These are phyloP conservation scores for Saccharomycopsis phalli DNA, from an alignment of 1,139 yeast genomes.

Conservation along the genomic window DNA sequence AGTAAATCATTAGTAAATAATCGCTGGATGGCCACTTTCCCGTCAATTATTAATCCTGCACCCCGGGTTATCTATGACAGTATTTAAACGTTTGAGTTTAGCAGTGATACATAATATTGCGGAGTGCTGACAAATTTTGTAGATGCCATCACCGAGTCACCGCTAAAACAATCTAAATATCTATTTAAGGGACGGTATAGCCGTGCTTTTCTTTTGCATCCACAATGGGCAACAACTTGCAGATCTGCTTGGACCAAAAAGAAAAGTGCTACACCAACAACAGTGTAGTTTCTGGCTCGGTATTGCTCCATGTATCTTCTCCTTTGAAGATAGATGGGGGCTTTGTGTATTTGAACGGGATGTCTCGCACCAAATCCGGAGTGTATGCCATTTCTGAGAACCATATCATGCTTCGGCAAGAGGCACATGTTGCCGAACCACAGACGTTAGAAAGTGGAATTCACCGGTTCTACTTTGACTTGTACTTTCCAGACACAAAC, in stretches of 20 bases:
- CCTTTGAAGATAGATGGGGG: background rate
- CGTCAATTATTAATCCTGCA: too few relatives aligned
- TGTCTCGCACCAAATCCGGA: background rate
- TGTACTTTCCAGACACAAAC: background rate
- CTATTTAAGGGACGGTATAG: too few relatives aligned
- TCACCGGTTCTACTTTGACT: background rate
- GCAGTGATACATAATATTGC: too few relatives aligned
- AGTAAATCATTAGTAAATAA: too few relatives aligned
- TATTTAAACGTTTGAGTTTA: too few relatives aligned
- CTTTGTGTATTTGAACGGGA: background rate
- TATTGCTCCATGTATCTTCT: background rate
- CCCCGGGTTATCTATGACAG: too few relatives aligned
- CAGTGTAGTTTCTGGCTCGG: constrained; percentile 2
- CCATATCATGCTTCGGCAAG: background rate
- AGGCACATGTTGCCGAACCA: background rate
- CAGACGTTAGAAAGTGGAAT: background rate
- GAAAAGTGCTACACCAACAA: background rate
- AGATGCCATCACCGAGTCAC: too few relatives aligned
- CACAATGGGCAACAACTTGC: too few relatives aligned
- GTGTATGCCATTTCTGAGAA: background rate
- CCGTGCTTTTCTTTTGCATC: too few relatives aligned
- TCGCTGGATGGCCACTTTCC: too few relatives aligned
- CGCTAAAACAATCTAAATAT: too few relatives aligned
- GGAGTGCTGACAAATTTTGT: too few relatives aligned
- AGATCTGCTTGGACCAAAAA: background rate